Conservation (phyloP, 331 rosid genomes). For the Rhamnella rubrinervis region DNA sequence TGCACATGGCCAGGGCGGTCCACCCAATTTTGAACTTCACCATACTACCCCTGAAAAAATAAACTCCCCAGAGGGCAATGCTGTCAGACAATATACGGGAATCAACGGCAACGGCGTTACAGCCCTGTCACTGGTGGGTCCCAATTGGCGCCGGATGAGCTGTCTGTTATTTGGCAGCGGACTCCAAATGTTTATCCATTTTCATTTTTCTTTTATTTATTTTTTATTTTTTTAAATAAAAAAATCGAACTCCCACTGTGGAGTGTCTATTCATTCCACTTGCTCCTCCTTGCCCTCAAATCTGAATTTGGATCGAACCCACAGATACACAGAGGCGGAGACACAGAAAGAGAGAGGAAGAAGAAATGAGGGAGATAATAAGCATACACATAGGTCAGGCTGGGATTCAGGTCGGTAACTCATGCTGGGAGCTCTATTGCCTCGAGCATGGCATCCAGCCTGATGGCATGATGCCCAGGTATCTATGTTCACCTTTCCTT, state of each 20-base stretch:
- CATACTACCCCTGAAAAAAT: slow-evolving; percentile 8
- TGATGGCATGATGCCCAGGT: slow-evolving; percentile 97
- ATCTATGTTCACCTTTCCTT: no score
- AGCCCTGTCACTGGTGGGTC: background rate
- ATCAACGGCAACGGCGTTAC: no score
- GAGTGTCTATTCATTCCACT: no score
- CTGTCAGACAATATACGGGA: no score
- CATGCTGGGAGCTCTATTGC: slow-evolving; percentile 99
- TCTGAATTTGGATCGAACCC: background rate
- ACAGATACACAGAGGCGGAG: background rate
- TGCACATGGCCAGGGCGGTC: slow-evolving; percentile 29
- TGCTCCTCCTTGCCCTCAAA: no score
- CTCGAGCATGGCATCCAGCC: slow-evolving; percentile 96
- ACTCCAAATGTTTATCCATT: slow-evolving; percentile 52
- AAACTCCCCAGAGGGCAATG: background rate
- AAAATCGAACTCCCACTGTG: no score
- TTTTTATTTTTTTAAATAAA: no score
- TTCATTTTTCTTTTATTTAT: slow-evolving; percentile 1
- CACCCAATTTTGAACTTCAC: background rate
- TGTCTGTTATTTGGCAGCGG: slow-evolving; percentile 30
- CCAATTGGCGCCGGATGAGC: slow-evolving; percentile 22
- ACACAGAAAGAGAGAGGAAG: background rate
- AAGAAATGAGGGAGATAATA: slow-evolving; percentile 74
- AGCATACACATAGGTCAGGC: slow-evolving; percentile 99
- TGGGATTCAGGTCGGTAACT: slow-evolving; percentile 95